Evolutionary conservation across 2,329 filamentous ascomycete genomes (phyloP).

Genomic region (Aureobasidium vineae): DNA sequence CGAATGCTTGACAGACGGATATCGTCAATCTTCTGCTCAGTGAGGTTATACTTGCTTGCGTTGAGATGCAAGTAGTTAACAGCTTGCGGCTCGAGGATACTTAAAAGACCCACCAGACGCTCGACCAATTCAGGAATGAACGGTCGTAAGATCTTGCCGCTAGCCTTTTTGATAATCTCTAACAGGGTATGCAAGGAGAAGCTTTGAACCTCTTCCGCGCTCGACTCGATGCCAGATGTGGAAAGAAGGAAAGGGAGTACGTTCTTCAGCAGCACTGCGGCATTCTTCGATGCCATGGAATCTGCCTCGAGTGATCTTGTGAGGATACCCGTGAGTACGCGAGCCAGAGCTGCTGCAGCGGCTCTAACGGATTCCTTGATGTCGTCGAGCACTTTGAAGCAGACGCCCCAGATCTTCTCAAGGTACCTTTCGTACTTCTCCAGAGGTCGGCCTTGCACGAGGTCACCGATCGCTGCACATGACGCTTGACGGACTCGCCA

Average conservation of each 20-base stretch:
- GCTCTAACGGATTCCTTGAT: slow-evolving; percentile 87
- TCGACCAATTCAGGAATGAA: slow-evolving; percentile 82
- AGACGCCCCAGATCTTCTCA: slow-evolving; percentile 76
- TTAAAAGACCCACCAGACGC: slow-evolving; percentile 76
- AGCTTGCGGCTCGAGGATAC: slow-evolving; percentile 81
- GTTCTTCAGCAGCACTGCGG: slow-evolving; percentile 76
- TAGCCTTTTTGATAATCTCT: slow-evolving; percentile 83
- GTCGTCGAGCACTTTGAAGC: slow-evolving; percentile 91
- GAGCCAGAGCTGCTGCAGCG: slow-evolving; percentile 77
- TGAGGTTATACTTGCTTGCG: slow-evolving; percentile 77
- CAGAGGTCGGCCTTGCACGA: slow-evolving; percentile 73
- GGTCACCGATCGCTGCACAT: slow-evolving; percentile 82
- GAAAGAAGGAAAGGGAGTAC: slow-evolving; percentile 90
- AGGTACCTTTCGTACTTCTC: slow-evolving; percentile 77
- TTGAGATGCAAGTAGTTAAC: slow-evolving; percentile 94
- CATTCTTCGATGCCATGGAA: slow-evolving; percentile 62
- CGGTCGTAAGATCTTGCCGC: slow-evolving; percentile 69
- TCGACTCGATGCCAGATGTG: slow-evolving; percentile 82
- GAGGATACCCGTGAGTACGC: slow-evolving; percentile 78
- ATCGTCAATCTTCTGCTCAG: slow-evolving; percentile 86
- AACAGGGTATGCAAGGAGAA: slow-evolving; percentile 80
- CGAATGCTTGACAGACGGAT: slow-evolving; percentile 78
- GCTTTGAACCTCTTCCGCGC: slow-evolving; percentile 79
- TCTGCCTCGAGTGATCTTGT: slow-evolving; percentile 82
- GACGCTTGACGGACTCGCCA: slow-evolving; percentile 93